A percentile compares a stretch with the other conserved stretches of the same genome.
Evolutionary conservation across 352 stramenopile species (phyloP).

Genomic region (Phytophthora idaei): DNA sequence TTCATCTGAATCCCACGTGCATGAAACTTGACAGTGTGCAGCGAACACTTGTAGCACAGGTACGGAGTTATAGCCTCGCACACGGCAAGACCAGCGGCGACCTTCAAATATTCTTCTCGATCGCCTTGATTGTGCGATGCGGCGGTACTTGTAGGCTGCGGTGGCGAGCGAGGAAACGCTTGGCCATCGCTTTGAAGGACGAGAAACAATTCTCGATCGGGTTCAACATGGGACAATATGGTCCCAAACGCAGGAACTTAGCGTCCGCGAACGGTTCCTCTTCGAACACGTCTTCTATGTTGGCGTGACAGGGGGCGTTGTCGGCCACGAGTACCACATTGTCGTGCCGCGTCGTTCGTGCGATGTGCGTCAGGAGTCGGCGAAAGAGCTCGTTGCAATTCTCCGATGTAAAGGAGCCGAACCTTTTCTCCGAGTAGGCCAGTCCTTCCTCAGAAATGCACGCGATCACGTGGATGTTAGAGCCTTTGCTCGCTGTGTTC

Average conservation of each 20-base stretch:
- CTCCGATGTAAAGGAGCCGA: not conserved
- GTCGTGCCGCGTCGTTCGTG: not conserved
- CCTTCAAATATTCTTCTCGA: not conserved
- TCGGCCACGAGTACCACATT: not conserved
- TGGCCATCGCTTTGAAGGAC: not conserved
- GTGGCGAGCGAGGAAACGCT: not conserved
- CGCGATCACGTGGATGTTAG: not conserved
- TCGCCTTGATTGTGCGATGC: not conserved
- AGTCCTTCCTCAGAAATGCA: not conserved
- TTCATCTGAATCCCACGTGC: too few species aligned
- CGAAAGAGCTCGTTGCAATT: not conserved
- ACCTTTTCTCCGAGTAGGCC: not conserved
- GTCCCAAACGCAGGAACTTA: not conserved
- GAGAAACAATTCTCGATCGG: not conserved
- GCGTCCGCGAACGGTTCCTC: not conserved
- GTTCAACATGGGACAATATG: not conserved
- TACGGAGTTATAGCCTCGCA: too few species aligned
- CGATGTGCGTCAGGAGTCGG: not conserved
- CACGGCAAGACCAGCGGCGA: not conserved
- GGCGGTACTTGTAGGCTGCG: not conserved
- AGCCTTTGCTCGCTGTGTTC: not conserved
- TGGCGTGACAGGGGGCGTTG: not conserved
- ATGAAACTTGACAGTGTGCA: not conserved
- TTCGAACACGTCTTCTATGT: not conserved
- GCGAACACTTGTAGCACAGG: too few species aligned